Evolutionary conservation across 2,329 filamentous ascomycete genomes (phyloP), one percentile per base, ranked within the genome.

Genomic region (Scortechinia acanthostroma): DNA sequence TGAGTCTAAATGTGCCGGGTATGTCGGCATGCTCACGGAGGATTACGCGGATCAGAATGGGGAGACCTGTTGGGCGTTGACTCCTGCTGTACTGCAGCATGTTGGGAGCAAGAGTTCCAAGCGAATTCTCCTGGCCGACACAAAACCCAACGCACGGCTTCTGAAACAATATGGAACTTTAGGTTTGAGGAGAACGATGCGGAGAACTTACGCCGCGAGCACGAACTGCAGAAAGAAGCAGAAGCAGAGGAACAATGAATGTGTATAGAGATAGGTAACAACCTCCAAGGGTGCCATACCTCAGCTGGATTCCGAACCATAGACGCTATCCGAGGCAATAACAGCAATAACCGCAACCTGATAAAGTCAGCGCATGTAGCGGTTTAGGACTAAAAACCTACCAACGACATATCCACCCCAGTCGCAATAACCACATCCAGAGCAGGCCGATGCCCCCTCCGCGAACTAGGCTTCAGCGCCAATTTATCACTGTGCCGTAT

Each of bases 31-130:
- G 37, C 47, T 69, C 21, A 64, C 59, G 1, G 67, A 71, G 46
- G 58, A 65, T 22, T 67, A 60, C 45, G 68, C 66, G 1, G 58
- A 69, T 44, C 50, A 60, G 28, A 49, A 59, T n/a, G 51, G 53
- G 2, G 55, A 65, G 47, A 48, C 62, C 30, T 57, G 68, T 16
- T 71, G 61, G 55, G 66, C 65, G 2, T 43, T 70, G 17, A 64
- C 59, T 4, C 69, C 68, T 1, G 63, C 58, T 42, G 51, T 71
- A 2, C 49, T 72, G 21, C 68, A 71, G 52, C 68, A 72, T 51
- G 53, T 70, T 16, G 67, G 68, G 3, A 49, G 59, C 23, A 61
- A 56, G 50, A 70, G 61, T 43, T 61, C 58, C 4, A 67, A 66
- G 49, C 53, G 22, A 15, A 37, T 28, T 30, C 25, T 30, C 25